A percentile compares a stretch with the other conserved stretches of the same genome.
Evolutionary conservation across 2,329 filamentous ascomycete species (phyloP).

Genomic region (Fusarium falciforme): DNA sequence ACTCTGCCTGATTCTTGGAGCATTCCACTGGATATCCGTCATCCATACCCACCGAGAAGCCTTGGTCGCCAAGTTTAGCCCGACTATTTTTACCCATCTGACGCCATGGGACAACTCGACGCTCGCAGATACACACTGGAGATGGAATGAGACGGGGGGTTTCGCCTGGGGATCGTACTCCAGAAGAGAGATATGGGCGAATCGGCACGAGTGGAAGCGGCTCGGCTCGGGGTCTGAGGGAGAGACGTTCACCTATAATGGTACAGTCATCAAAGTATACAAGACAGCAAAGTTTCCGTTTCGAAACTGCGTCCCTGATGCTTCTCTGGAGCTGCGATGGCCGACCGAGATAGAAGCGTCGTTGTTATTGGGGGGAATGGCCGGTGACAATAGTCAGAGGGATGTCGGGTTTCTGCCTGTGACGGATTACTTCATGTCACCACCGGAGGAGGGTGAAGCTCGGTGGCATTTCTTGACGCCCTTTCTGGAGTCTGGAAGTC

Average conservation of each 20-base stretch:
- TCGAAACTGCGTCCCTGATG: constrained; percentile 46
- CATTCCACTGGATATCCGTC: constrained; percentile 14
- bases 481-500: constrained; percentile 41
- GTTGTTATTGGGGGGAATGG: constrained; percentile 43
- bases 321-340: constrained; percentile 35
- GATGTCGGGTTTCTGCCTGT: constrained; percentile 43
- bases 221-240: constrained; percentile 47
- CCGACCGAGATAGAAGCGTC: constrained; percentile 48
- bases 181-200: constrained; percentile 27
- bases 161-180: constrained; percentile 11
- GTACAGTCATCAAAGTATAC: constrained; percentile 48
- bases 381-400: background rate
- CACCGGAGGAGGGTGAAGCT: background rate
- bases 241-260: constrained; percentile 44
- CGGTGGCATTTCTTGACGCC: constrained; percentile 48
- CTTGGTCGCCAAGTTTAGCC: constrained; percentile 37
- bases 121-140: constrained; percentile 22
- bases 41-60: constrained; percentile 14
- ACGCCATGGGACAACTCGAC: constrained; percentile 1
- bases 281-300: constrained; percentile 41
- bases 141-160: constrained; percentile 6
- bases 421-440: constrained; percentile 46
- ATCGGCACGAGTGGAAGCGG: constrained; percentile 41
- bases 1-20: constrained; percentile 12
- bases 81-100: constrained; percentile 27